A percentile compares a stretch with the other conserved stretches of the same genome.
Evolutionary conservation across 192 early-diverging fungal genomes (phyloP).

Genomic region (Diversispora eburnea): DNA sequence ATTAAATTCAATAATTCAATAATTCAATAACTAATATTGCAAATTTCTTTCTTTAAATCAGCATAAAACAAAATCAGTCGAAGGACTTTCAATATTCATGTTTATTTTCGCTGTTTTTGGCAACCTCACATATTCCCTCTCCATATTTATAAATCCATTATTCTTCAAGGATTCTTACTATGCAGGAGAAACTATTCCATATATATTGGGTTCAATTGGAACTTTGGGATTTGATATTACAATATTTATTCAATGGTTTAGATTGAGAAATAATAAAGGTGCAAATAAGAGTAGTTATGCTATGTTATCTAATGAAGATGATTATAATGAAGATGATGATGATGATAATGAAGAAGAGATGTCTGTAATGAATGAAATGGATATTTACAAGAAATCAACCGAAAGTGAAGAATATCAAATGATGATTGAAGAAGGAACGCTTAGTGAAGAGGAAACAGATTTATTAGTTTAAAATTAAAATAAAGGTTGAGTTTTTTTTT

Average conservation of each 20-base stretch:
- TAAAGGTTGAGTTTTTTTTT: no score
- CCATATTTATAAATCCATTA: constrained; percentile 46
- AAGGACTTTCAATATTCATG: constrained; percentile 71
- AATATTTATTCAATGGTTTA: constrained; percentile 55
- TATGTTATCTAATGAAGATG: no score
- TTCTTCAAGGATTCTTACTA: constrained; percentile 29
- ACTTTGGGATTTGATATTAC: constrained; percentile 69
- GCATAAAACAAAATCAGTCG: constrained; percentile 53
- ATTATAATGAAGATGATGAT: no score
- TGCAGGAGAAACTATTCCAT: constrained; percentile 45
- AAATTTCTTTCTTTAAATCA: not conserved
- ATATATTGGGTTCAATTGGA: constrained; percentile 65
- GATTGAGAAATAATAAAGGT: no score
- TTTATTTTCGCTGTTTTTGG: constrained; percentile 72
- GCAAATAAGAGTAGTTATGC: no score
- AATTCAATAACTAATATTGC: not conserved
- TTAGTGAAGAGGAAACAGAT: no score
- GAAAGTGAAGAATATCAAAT: no score
- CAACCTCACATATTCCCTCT: constrained; percentile 59
- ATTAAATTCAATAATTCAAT: not conserved
- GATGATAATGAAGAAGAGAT: no score
- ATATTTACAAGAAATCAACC: no score
- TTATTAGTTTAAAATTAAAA: no score
- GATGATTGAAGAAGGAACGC: no score
- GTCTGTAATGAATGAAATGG: no score